Evolutionary conservation across 2,329 filamentous ascomycete species (phyloP).

Genomic region (Cercospora zeae-maydis): DNA sequence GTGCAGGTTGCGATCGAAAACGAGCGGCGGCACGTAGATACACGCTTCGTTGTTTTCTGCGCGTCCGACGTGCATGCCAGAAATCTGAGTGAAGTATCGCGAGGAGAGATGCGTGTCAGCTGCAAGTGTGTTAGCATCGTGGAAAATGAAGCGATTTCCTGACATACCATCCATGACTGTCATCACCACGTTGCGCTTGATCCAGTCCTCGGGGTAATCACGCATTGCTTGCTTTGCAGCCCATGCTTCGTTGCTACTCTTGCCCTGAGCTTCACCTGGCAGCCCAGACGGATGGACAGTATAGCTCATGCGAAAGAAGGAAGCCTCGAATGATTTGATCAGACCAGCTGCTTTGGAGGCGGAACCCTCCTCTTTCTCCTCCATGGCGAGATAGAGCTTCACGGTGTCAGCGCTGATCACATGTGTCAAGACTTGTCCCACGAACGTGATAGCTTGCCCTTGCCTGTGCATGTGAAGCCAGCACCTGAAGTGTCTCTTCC

Average conservation of each 20-base stretch:
- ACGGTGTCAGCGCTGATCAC: conserved; percentile 16
- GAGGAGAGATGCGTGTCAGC: conserved; percentile 68
- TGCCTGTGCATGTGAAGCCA: conserved; percentile 64
- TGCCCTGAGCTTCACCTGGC: conserved; percentile 65
- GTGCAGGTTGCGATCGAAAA: conserved; percentile 71
- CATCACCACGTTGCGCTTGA: conserved; percentile 61
- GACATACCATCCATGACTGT: conserved; percentile 69
- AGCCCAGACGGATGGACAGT: conserved; percentile 65
- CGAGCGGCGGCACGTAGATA: conserved; percentile 66
- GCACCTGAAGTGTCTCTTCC: conserved; percentile 64
- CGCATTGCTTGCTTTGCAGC: conserved; percentile 63
- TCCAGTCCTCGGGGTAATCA: conserved; percentile 51
- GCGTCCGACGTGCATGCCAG: conserved; percentile 58
- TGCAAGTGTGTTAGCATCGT: conserved; percentile 36
- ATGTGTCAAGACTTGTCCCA: conserved; percentile 24
- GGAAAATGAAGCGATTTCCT: too few relatives aligned
- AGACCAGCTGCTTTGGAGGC: conserved; percentile 61
- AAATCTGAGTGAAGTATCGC: conserved; percentile 64
- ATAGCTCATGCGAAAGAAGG: conserved; percentile 64
- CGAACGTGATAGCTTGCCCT: conserved; percentile 65
- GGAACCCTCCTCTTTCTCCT: conserved; percentile 61
- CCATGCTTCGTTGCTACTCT: conserved; percentile 72
- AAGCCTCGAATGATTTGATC: conserved; percentile 60
- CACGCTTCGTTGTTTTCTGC: conserved; percentile 60
- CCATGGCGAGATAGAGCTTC: conserved; percentile 70